These are phyloP conservation scores for Pelargonium nanum DNA, from an alignment of 345 rosid species.

Conservation along the genomic window DNA sequence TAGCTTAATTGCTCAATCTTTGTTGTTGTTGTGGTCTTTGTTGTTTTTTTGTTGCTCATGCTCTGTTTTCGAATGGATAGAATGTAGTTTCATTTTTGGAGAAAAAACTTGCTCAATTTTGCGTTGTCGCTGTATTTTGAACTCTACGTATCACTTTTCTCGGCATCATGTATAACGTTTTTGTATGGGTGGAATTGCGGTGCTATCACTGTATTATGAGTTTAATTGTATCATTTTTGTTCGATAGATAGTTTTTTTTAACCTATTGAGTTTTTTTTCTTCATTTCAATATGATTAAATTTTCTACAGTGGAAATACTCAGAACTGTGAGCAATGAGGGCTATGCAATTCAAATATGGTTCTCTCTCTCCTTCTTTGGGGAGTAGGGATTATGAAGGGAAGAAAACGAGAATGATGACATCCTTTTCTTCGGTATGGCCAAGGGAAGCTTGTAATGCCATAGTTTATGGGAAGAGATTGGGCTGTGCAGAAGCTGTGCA, in stretches of 20 bases:
- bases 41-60: neutral
- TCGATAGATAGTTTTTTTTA: no score
- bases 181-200: no score
- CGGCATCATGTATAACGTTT: neutral
- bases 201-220: no score
- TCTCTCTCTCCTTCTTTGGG: slow-evolving; percentile 25
- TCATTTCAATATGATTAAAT: neutral
- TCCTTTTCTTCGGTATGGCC: slow-evolving; percentile 12
- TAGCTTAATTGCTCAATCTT: neutral
- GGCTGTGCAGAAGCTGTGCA: slow-evolving; percentile 13
- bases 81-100: no score
- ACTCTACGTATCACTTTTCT: neutral
- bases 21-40: neutral
- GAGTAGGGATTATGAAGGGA: slow-evolving; percentile 17
- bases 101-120: neutral
- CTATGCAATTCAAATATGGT: slow-evolving; percentile 28
- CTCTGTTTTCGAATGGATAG: slow-evolving; percentile 4
- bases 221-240: no score
- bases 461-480: slow-evolving; percentile 13
- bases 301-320: neutral
- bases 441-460: slow-evolving; percentile 8
- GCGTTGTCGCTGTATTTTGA: neutral
- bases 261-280: no score
- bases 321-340: slow-evolving; percentile 21
- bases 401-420: slow-evolving; percentile 10